Conservation (phyloP, 2,329 filamentous ascomycete genomes). For the Orbilia blumenaviensis region DNA sequence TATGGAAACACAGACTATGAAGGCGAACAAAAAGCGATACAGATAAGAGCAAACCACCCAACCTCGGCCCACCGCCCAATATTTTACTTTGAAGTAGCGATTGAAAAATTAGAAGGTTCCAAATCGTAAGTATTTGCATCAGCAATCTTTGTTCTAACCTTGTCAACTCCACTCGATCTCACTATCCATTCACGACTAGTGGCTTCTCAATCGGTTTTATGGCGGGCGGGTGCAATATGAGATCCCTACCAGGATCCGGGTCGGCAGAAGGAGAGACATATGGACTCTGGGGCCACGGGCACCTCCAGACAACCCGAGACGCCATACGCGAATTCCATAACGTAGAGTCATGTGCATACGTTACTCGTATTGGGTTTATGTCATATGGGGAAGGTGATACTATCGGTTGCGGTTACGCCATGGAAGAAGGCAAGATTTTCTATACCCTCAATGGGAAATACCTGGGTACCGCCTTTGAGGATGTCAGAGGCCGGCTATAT, state of each 20-base stretch:
- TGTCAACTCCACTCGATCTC: too few species aligned
- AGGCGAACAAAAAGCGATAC: neutral
- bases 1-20: neutral
- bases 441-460: constrained; percentile 45
- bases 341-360: neutral
- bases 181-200: neutral
- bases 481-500: constrained; percentile 29
- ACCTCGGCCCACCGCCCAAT: constrained; percentile 31
- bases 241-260: constrained; percentile 9
- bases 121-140: constrained; percentile 14
- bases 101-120: neutral
- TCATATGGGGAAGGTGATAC: constrained; percentile 24
- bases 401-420: constrained; percentile 28
- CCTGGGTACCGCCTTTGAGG: constrained; percentile 29
- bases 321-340: constrained; percentile 6
- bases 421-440: constrained; percentile 36
- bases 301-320: neutral
- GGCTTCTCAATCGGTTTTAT: constrained; percentile 31
- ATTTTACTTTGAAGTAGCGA: constrained; percentile 32
- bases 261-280: constrained; percentile 23
- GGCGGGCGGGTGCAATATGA: constrained; percentile 15
- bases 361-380: constrained; percentile 11
- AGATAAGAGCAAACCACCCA: constrained; percentile 15
- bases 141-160: too few species aligned
- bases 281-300: constrained; percentile 7